Base-by-base conservation (phyloP, 2,329 filamentous ascomycete species). In the Zymoseptoria tritici region DNA sequence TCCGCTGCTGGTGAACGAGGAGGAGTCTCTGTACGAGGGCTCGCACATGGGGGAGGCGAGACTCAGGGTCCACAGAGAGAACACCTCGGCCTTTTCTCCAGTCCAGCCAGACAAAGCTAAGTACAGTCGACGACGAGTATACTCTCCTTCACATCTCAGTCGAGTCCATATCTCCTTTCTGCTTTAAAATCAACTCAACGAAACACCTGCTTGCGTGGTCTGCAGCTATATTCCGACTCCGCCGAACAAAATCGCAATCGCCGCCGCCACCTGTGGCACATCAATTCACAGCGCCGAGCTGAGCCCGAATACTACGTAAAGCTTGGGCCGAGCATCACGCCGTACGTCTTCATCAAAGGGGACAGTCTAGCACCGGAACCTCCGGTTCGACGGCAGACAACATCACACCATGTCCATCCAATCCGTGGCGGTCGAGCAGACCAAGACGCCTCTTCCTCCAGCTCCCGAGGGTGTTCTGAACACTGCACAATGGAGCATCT, bases 401-500 rank as follows among this genome's bases (percentile, higher is more conserved):
- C 52, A 66, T 64, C 13, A 6, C 52, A 62, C 57, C 52, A 66
- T 64, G 64, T 63, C 64, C 56, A 60, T 58, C 20, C 52, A 60
- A 31, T 51, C 53, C 57, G 56, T 58, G 50, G 57, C 60, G 36
- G 60, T 57, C 53, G 58, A 60, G 22, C 57, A 58, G 57, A 55
- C 62, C 52, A 57, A 60, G 54, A 62, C 64, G 36, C 58, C 62
- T 26, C 62, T 66, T 31, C 77, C 80, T 24, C 72, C 77, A 2
- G 75, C 80, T 16, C 63, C 70, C 3, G 72, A 76, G 11, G 76
- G 80, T 54, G 75, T 81, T 54, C 77, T 85, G 64, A 81, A 78
- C 2, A 71, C 79, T 11, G 70, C 75, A 2, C 84, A 87, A 77
- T 86, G 84, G 84, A 76, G 74, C 29, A 84, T 81, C 0, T 73